Evolutionary conservation across 23 red algal species (phyloP), one percentile per base, ranked within the genome.

Genomic region (Gracilaria caudata): DNA sequence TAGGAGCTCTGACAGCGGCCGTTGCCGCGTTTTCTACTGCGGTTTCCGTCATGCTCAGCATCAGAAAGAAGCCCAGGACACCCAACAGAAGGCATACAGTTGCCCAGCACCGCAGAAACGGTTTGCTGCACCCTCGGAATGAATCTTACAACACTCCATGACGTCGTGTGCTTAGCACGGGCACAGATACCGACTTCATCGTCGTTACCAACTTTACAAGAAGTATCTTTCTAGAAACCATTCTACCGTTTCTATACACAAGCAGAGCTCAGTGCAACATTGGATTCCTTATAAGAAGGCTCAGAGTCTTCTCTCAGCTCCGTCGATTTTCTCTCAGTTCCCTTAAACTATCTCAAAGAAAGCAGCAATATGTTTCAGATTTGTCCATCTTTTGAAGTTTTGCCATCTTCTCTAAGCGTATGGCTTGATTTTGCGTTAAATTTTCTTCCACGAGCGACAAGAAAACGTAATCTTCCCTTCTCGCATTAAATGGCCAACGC

Each of bases 401-500:
- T 84, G 35, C 81, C 60, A 33, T 84, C 64, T 33, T 49, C 60
- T 30, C 21, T 84, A 43, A 55, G n/a, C 9, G 81, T 70, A 39
- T 84, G 57, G 81, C 0, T 84, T 14, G 57, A 83, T 29, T 83
- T 65, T 28, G 0, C 2, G 40, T 23, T 84, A 4, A 35, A 71
- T 40, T 9, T 84, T 68, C 24, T 72, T 43, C 64, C 70, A 43
- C 59, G 21, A 14, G 40, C 28, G 23, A 39, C 32, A 17, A 84
- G 70, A 35, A 66, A 16, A 39, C 17, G 38, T 7, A 25, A 25
- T 38, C 8, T 7, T 68, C 26, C 36, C 33, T 25, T 51, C 60
- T 33, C 36, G 43, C 10, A 19, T 84, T 21, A 33, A n/a, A 84
- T 72, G 57, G 57, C 81, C n/a, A 12, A 49, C 60, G 14, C 39